phyloP scores from a whole-genome alignment of 768 basidiomycete species.

The Suillus occidentalis region DNA sequence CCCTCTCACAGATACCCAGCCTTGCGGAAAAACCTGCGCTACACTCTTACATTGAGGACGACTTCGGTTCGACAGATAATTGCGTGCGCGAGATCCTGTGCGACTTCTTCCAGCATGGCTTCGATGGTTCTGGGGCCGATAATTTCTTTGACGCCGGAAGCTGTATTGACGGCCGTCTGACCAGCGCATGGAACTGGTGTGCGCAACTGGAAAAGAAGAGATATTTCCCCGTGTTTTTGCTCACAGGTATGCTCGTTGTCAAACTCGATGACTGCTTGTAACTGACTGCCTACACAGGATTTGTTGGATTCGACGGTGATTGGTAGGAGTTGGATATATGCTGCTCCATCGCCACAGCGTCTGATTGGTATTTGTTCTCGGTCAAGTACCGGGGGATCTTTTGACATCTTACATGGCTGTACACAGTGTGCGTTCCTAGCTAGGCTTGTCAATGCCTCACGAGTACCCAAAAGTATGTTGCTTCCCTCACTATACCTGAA shows the following conservation, averaged over 20 bases:
- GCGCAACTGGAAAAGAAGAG: constrained; percentile 82
- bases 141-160: constrained; percentile 90
- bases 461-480: constrained; percentile 32
- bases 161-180: constrained; percentile 80
- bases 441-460: background rate
- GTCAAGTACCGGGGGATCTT: background rate
- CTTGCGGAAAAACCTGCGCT: constrained; percentile 69
- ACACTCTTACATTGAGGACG: constrained; percentile 73
- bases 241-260: constrained; percentile 55
- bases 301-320: constrained; percentile 83
- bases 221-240: constrained; percentile 76
- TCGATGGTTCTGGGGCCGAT: constrained; percentile 89
- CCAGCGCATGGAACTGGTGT: constrained; percentile 94
- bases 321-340: constrained; percentile 49
- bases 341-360: background rate
- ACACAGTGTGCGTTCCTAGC: background rate
- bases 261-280: background rate
- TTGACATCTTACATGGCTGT: background rate
- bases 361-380: background rate
- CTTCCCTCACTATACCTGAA: constrained; percentile 42
- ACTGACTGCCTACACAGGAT: constrained; percentile 45
- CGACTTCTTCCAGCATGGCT: constrained; percentile 87
- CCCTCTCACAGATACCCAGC: constrained; percentile 69
- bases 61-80: constrained; percentile 77
- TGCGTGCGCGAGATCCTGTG: constrained; percentile 68